Evolutionary conservation across 1,284 basidiomycete genomes (phyloP), one percentile per base, ranked within the genome.

Genomic region (Chalciporus piperatoides): DNA sequence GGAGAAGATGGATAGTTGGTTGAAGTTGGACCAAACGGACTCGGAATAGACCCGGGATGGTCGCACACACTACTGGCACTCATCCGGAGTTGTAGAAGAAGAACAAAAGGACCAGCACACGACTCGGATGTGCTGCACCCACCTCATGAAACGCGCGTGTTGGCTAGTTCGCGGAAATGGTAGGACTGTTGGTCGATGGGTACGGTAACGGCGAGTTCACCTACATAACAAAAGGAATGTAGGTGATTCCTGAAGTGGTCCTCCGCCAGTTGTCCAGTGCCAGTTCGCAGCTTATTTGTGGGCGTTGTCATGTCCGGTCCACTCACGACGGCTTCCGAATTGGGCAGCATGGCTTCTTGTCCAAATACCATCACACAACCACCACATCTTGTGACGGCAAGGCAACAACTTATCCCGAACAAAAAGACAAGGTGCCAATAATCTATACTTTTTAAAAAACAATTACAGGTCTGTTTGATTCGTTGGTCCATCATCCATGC

Each of bases 1-100:
- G 86, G 66, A 67, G 17, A 67, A 70, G 57, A 73, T 87, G 70
- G 81, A 81, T 56, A 67, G 49, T 4, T 89, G 86, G 86, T 49
- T 73, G 70, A 51, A 56, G 30, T 24, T 44, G 24, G 44, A 51
- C 30, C n/a, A 12, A 37, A 23, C 25, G 12, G n/a, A 30, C 28
- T 44, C 42, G 41, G 48, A 55, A 45, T 53, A 45, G 37, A 38
- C 32, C 6, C 19, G 25, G 14, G 19, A 19, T 3, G 2, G 19
- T 19, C 19, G 3, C 3, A 19, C 19, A 19, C 19, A 19, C 19
- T 19, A 19, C 19, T 3, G 19, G 19, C 19, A 19, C 19, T 19
- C 19, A 14, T n/a, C 6, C 30, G 30, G 14, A 14, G 14, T 32
- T 11, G 14, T 11, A 14, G 11, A n/a, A 32, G 32, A n/a, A 33